Evolutionary conservation across 805 yeast genomes (phyloP), one percentile per base, ranked within the genome.

Genomic region (Starmerella stellata): DNA sequence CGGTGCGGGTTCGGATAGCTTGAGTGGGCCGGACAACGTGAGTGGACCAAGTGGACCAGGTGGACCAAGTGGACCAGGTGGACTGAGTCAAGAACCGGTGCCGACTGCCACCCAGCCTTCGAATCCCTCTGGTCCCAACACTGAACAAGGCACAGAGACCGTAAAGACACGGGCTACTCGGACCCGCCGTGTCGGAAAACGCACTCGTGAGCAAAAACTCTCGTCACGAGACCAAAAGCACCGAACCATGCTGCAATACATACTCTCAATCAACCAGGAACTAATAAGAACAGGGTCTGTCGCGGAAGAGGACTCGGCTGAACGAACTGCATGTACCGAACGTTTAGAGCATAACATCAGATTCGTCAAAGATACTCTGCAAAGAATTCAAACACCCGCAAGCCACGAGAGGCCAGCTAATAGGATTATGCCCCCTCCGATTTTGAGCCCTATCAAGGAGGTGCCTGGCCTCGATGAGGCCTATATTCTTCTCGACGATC

Each of bases 331-430:
- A 35, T 51, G 61, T 34, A 46, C 61, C 53, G 48, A 46, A 29
- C 50, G 64, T 3, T 36, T 60, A 9, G 61, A 60, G 34, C 43
- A 54, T 33, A 60, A 60, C 38, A 42, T 60, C 30, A 5, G 15
- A 21, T 32, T 32, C 18, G 25, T 32, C 8, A 29, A 17, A 13
- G 32, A 29, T 17, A 13, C 32, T 8, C 32, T 8, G 5, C 16
- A 7, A 21, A 20, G 15, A 7, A 16, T 32, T 8, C 35, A 32
- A 15, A 21, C 25, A 14, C 7, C n/a, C 8, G 17, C 9, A 13
- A n/a, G n/a, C n/a, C n/a, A n/a, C n/a, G n/a, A n/a, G n/a, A n/a
- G n/a, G n/a, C n/a, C n/a, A n/a, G n/a, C n/a, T n/a, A n/a, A n/a
- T n/a, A n/a, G n/a, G n/a, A n/a, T n/a, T n/a, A n/a, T n/a, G n/a